A percentile compares a stretch with the other conserved stretches of the same genome.
These are phyloP conservation scores for Elaeis guineensis DNA, from an alignment of 176 grass and related monocot species.

Conservation along the genomic window DNA sequence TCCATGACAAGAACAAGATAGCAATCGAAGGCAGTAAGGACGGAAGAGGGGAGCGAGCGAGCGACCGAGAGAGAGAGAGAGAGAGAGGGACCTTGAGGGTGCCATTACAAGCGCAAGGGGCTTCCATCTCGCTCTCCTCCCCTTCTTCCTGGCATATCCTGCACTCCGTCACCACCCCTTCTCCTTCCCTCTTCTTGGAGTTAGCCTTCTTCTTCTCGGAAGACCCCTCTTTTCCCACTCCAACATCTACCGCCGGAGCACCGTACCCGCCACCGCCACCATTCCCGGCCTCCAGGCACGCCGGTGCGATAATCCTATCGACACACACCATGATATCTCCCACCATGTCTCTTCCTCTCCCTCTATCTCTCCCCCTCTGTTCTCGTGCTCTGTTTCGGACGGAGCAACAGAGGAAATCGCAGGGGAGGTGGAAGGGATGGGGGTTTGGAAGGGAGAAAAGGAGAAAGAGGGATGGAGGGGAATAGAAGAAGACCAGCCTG, in stretches of 20 bases:
- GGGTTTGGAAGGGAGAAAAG: no score
- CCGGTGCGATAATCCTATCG: constrained; percentile 33
- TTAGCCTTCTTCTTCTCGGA: not conserved
- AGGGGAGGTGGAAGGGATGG: no score
- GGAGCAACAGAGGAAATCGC: not conserved
- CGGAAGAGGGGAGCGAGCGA: not conserved
- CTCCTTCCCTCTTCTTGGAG: constrained; percentile 16
- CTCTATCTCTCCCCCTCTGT: constrained; percentile 3
- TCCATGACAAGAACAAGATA: not conserved
- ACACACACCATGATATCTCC: constrained; percentile 42
- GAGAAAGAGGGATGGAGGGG: no score
- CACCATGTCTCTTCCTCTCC: constrained; percentile 14
- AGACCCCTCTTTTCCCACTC: constrained; percentile 2
- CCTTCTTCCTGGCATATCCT: constrained; percentile 98
- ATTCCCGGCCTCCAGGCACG: not conserved
- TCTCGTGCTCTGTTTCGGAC: not conserved
- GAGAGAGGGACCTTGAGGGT: constrained; percentile 65
- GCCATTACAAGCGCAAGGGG: constrained; percentile 82
- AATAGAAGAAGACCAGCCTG: no score
- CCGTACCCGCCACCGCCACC: not conserved
- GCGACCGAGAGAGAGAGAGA: not conserved
- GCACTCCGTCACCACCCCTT: constrained; percentile 54
- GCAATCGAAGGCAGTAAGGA: no score
- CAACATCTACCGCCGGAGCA: not conserved
- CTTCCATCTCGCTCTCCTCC: constrained; percentile 75